A percentile compares a stretch with the other conserved stretches of the same genome.
phyloP scores from a whole-genome alignment of 169 alveolate genomes.

The Eimeria necatrix region DNA sequence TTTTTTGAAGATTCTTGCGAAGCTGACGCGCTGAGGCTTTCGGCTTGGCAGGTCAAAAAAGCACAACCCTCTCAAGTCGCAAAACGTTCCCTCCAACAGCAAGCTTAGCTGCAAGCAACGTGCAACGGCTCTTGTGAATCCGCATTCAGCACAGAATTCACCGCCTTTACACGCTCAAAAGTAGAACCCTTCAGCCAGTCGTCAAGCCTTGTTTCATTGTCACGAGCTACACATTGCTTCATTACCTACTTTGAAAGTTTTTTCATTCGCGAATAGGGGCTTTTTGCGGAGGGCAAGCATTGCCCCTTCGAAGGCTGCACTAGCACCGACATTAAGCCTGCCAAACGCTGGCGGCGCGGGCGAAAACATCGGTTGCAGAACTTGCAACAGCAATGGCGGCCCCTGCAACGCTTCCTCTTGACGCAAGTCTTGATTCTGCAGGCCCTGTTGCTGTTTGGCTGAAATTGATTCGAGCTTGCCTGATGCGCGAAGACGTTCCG shows the following conservation, averaged over 20 bases:
- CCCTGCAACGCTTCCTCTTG: conserved; percentile 14
- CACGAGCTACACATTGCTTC: background rate
- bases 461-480: conserved; percentile 59
- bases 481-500: conserved; percentile 19
- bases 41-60: conserved; percentile 71
- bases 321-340: conserved; percentile 39
- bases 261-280: conserved; percentile 67
- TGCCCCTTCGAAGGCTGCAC: conserved; percentile 24
- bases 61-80: conserved; percentile 60
- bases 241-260: conserved; percentile 57
- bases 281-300: conserved; percentile 46
- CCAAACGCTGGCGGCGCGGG: conserved; percentile 57
- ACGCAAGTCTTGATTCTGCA: background rate
- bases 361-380: conserved; percentile 72
- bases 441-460: background rate
- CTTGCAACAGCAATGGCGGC: conserved; percentile 30
- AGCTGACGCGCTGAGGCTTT: conserved; percentile 67
- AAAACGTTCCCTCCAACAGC: conserved; percentile 67
- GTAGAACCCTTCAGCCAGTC: background rate
- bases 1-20: conserved; percentile 53
- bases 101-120: conserved; percentile 57
- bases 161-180: background rate
- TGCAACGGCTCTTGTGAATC: background rate
- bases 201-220: background rate
- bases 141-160: background rate